These are phyloP conservation scores for Mucor racemosus DNA, from an alignment of 371 early-diverging fungal species.

Conservation along the genomic window DNA sequence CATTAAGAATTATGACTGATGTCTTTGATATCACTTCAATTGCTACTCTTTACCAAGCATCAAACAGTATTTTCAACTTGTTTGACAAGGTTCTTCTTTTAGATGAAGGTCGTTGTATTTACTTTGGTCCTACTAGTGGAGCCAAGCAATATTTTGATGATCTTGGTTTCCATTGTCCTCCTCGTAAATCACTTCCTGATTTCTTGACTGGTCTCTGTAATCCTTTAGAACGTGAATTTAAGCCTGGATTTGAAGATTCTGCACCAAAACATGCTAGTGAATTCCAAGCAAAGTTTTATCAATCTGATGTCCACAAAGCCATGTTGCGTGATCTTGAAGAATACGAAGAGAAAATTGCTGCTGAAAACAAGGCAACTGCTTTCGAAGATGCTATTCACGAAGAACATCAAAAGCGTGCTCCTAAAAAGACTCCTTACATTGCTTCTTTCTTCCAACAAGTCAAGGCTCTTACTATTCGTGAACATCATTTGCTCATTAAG, in stretches of 20 bases:
- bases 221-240: conserved; percentile 62
- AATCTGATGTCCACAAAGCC: conserved; percentile 37
- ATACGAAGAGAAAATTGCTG: conserved; percentile 38
- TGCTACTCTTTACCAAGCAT: conserved; percentile 72
- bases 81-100: conserved; percentile 80
- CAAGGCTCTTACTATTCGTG: conserved; percentile 63
- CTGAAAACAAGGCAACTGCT: conserved; percentile 39
- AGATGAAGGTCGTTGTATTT: conserved; percentile 75
- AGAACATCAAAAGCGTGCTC: conserved; percentile 60
- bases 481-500: conserved; percentile 59
- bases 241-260: conserved; percentile 55
- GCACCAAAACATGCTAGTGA: conserved; percentile 53
- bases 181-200: conserved; percentile 77
- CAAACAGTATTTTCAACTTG: conserved; percentile 74
- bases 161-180: conserved; percentile 73
- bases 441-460: conserved; percentile 68
- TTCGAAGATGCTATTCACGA: conserved; percentile 60
- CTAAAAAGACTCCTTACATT: conserved; percentile 59
- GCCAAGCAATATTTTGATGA: conserved; percentile 72
- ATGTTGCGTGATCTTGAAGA: conserved; percentile 44
- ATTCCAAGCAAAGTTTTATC: conserved; percentile 53
- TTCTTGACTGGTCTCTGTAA: conserved; percentile 77
- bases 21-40: conserved; percentile 67
- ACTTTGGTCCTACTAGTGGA: conserved; percentile 74
- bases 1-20: conserved; percentile 72